Percentiles rank a stretch among this genome's conserved stretches.
Evolutionary conservation across 805 yeast species (phyloP).

Genomic region (Candida pseudoglaebosa): DNA sequence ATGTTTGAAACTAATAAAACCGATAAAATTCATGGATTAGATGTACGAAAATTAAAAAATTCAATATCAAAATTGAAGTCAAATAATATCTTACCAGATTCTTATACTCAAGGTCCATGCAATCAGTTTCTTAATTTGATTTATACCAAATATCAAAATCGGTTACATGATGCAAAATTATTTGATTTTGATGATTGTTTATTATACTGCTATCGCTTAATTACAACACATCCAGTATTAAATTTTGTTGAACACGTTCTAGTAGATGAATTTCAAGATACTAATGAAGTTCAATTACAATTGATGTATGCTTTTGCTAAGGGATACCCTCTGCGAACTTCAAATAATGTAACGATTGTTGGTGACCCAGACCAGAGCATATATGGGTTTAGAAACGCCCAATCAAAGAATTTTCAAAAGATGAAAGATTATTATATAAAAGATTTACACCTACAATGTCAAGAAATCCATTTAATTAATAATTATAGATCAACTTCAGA

Average conservation of each 20-base stretch:
- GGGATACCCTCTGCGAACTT: slow-evolving; percentile 27
- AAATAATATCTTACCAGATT: slow-evolving; percentile 42
- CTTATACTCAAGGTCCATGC: slow-evolving; percentile 19
- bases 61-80: slow-evolving; percentile 58
- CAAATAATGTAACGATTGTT: slow-evolving; percentile 70
- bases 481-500: slow-evolving; percentile 79
- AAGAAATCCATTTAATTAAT: slow-evolving; percentile 47
- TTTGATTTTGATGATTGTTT: slow-evolving; percentile 82
- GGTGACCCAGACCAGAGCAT: slow-evolving; percentile 98
- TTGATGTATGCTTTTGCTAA: slow-evolving; percentile 50
- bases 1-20: slow-evolving; percentile 4
- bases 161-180: slow-evolving; percentile 38
- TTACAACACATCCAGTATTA: slow-evolving; percentile 45
- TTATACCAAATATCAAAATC: slow-evolving; percentile 51
- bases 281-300: slow-evolving; percentile 71
- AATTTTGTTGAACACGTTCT: slow-evolving; percentile 61
- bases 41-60: slow-evolving; percentile 35
- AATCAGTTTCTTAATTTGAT: slow-evolving; percentile 24
- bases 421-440: slow-evolving; percentile 44
- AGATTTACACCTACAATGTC: slow-evolving; percentile 13
- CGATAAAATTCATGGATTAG: slow-evolving; percentile 30
- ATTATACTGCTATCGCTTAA: slow-evolving; percentile 47
- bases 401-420: slow-evolving; percentile 56
- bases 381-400: slow-evolving; percentile 83
- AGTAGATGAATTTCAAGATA: slow-evolving; percentile 95